Base-by-base conservation (phyloP, 106 monocot genomes). In the Allium sativum region DNA sequence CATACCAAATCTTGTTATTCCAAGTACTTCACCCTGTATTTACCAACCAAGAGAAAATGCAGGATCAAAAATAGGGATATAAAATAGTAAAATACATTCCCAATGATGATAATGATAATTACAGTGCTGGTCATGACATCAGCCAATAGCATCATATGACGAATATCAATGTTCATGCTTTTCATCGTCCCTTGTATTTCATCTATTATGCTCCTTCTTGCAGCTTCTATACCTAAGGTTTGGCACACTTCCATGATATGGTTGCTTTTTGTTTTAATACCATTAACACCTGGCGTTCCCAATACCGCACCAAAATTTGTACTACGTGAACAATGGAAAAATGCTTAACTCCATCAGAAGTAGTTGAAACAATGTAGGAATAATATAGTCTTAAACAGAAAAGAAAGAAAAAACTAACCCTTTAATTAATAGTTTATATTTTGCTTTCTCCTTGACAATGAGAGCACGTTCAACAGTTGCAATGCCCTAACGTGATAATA, bases 141-240 rank as follows among this genome's bases (percentile, higher is more conserved):
- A 55, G 98, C 87, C 68, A 98, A 63, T 40, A 98, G 91, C 87
- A 82, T 98, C 92, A 92, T 98, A 70, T 98, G 98, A 19, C 98
- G 81, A 21, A 61, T 64, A 68, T 98, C 98, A 76, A 98, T 92
- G 53, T 76, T 92, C 92, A 98, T 98, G n/a, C 64, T 69, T 40
- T 61, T 51, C 92, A 92, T 92, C 7, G 85, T 88, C 50, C 72
- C 70, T 45, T 82, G 76, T 59, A 98, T 92, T 70, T 98, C 88
- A 50, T 82, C 56, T 64, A 98, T 98, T 48, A 98, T 98, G 52
- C 67, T 78, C 58, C 72, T 68, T 66, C 98, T 98, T 56, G 98
- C 92, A 61, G 98, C 98, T 83, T 98, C 98, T 70, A 98, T 92
- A 48, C 98, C 98, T 57, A 98, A 80, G 47, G 84, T 88, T 15